Evolutionary conservation across 176 grass and related monocot species (phyloP).

Genomic region (Hsuehochloa calcarea): DNA sequence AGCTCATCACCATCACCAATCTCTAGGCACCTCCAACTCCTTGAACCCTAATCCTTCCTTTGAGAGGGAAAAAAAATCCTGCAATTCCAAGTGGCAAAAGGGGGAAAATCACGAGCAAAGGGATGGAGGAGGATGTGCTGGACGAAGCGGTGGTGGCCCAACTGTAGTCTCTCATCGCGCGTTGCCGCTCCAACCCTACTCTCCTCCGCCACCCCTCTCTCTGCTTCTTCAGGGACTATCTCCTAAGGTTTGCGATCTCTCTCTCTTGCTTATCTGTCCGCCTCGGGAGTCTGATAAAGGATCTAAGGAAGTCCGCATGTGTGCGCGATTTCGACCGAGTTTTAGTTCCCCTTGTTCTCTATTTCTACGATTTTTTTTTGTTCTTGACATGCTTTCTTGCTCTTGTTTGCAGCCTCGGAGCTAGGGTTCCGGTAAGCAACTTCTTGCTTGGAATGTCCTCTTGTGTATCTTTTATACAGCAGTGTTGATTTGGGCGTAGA

Average conservation of each 20-base stretch:
- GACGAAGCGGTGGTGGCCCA: conserved; percentile 29
- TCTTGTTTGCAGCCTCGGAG: conserved; percentile 45
- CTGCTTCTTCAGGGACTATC: conserved; percentile 49
- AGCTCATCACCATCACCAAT: neutral
- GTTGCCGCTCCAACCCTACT: conserved; percentile 42
- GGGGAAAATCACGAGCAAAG: neutral
- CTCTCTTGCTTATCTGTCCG: neutral
- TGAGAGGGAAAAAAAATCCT: neutral
- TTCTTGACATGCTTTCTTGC: conserved; percentile 7
- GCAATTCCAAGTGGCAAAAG: neutral
- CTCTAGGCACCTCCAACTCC: neutral
- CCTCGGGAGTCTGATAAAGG: neutral
- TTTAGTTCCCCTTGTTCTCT: neutral
- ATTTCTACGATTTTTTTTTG: neutral
- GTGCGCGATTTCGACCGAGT: neutral
- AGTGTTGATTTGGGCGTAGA: neutral
- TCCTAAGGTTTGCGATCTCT: conserved; percentile 40
- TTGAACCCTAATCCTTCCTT: neutral
- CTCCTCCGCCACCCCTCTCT: conserved; percentile 48
- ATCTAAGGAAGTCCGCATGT: neutral
- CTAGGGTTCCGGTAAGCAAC: conserved; percentile 29
- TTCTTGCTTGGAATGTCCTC: neutral
- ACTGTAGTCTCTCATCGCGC: conserved; percentile 30
- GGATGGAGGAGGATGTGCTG: conserved; percentile 17
- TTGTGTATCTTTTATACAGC: neutral